A percentile compares a stretch with the other conserved stretches of the same genome.
phyloP scores from a whole-genome alignment of 805 yeast genomes.

The Clavispora santaluciae region DNA sequence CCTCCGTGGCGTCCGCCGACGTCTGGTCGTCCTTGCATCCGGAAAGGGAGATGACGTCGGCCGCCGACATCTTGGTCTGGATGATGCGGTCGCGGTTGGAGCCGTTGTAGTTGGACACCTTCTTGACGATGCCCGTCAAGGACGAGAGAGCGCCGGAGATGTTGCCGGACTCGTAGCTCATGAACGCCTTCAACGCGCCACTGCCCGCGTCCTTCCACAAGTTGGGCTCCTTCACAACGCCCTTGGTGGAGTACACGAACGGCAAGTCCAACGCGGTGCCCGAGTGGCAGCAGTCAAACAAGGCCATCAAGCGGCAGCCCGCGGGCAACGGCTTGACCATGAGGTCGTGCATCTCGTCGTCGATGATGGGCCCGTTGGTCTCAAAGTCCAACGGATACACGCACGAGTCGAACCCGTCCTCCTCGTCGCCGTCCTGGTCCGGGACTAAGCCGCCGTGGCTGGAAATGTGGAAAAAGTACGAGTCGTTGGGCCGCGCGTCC shows the following conservation, averaged over 20 bases:
- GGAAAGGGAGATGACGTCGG: slow-evolving; percentile 70
- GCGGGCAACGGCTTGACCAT: slow-evolving; percentile 65
- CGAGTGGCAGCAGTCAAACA: slow-evolving; percentile 83
- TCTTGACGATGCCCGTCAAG: slow-evolving; percentile 30
- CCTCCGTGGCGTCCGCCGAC: slow-evolving; percentile 69
- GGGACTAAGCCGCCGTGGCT: slow-evolving; percentile 80
- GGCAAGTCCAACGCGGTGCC: slow-evolving; percentile 82
- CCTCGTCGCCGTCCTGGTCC: slow-evolving; percentile 72
- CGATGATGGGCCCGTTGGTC: slow-evolving; percentile 60
- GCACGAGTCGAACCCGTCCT: slow-evolving; percentile 66
- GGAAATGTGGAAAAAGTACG: slow-evolving; percentile 76
- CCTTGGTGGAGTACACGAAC: slow-evolving; percentile 75
- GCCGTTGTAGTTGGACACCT: slow-evolving; percentile 18
- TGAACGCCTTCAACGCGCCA: slow-evolving; percentile 44
- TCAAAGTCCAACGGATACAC: slow-evolving; percentile 74
- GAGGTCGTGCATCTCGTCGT: slow-evolving; percentile 68
- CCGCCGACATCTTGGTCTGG: slow-evolving; percentile 61
- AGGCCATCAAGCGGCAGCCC: slow-evolving; percentile 73
- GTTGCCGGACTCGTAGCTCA: slow-evolving; percentile 25
- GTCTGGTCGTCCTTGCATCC: slow-evolving; percentile 87
- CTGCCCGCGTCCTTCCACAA: slow-evolving; percentile 69
- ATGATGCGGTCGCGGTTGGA: slow-evolving; percentile 27
- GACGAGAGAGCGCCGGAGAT: slow-evolving; percentile 36
- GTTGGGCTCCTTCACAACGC: slow-evolving; percentile 77
- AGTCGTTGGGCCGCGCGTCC: slow-evolving; percentile 71